A percentile compares a stretch with the other conserved stretches of the same genome.
Conservation (phyloP, 306 rosid species). For the Quercus rubra region DNA sequence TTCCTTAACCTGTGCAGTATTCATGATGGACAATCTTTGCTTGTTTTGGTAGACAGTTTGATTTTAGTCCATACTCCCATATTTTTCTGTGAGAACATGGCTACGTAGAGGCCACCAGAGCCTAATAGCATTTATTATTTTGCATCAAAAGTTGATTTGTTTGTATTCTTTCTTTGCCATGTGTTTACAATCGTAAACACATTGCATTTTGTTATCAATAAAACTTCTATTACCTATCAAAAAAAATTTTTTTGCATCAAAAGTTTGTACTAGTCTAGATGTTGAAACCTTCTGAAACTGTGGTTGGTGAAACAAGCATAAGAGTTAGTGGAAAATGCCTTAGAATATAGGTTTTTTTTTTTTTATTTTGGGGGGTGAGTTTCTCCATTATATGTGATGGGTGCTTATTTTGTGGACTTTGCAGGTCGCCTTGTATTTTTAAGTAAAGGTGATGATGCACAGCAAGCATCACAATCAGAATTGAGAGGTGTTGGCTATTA, state of each 20-base stretch:
- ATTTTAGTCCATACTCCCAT: too few relatives aligned
- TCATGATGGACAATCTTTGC: not conserved
- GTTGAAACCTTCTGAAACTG: not conserved
- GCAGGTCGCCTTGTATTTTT: slow-evolving; percentile 80
- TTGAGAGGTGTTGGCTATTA: slow-evolving; percentile 59
- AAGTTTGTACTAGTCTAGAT: not conserved
- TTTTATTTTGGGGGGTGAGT: not conserved
- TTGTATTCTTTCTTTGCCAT: too few relatives aligned
- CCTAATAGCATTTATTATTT: not conserved
- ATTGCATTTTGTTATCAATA: too few relatives aligned
- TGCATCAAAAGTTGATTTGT: not conserved
- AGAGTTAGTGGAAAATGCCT: not conserved
- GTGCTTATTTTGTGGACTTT: slow-evolving; percentile 5
- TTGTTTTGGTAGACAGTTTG: too few relatives aligned
- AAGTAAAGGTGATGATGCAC: slow-evolving; percentile 47
- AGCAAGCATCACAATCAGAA: slow-evolving; percentile 31
- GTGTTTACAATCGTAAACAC: too few relatives aligned
- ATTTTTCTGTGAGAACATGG: not conserved
- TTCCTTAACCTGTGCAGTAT: not conserved
- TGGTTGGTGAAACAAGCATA: too few relatives aligned
- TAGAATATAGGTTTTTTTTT: too few relatives aligned
- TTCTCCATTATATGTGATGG: slow-evolving; percentile 9
- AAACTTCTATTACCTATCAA: too few relatives aligned
- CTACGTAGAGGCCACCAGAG: not conserved
- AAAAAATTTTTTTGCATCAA: not conserved